Evolutionary conservation across 352 stramenopile species (phyloP).

Genomic region (Phytophthora pisi): DNA sequence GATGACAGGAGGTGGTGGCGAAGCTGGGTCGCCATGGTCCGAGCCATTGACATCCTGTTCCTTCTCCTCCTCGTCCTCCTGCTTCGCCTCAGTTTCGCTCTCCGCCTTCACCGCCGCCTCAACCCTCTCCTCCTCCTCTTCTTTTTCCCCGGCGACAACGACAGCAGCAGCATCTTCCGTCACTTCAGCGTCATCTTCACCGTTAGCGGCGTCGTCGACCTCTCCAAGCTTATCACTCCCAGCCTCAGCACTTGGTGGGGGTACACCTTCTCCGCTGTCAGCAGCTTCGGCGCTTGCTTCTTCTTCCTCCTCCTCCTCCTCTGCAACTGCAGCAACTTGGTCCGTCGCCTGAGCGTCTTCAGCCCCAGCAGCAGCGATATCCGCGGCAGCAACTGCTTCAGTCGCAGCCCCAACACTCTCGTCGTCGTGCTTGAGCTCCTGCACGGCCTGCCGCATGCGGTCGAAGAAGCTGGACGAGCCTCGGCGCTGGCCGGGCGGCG

Average conservation of each 20-base stretch:
- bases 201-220: not conserved
- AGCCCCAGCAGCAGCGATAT: not conserved
- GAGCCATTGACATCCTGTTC: not conserved
- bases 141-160: no score
- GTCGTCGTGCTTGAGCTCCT: slow-evolving; percentile 4
- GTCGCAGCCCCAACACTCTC: not conserved
- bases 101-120: not conserved
- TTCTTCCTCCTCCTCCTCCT: not conserved
- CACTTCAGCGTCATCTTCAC: not conserved
- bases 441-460: slow-evolving; percentile 6
- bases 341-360: not conserved
- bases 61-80: not conserved
- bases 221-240: not conserved
- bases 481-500: not conserved
- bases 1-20: not conserved
- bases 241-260: not conserved
- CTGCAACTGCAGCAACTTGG: not conserved
- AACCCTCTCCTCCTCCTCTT: not conserved
- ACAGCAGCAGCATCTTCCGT: not conserved
- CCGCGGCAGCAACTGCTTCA: no score
- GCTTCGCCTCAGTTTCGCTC: not conserved
- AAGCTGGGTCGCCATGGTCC: not conserved
- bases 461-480: slow-evolving; percentile 15
- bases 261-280: not conserved
- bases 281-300: not conserved